Conservation (phyloP, 2,329 filamentous ascomycete genomes). For the Biscogniauxia sp. region DNA sequence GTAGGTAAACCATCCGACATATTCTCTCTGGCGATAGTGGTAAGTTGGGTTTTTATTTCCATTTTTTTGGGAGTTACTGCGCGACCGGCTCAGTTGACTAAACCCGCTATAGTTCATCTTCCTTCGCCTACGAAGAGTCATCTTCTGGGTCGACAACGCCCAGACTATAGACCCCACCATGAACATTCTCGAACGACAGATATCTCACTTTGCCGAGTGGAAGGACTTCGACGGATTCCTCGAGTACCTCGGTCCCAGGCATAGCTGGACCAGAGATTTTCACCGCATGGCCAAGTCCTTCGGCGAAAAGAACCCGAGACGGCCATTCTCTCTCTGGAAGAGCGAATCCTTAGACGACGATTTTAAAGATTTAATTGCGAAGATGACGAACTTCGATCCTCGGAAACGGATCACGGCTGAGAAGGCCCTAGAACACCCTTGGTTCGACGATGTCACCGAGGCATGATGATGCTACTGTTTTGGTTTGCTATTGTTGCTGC, state of each 20-base stretch:
- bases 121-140: constrained; percentile 39
- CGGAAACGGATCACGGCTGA: constrained; percentile 37
- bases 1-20: constrained; percentile 41
- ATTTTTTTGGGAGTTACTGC: background rate
- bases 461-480: constrained; percentile 1
- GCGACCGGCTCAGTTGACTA: constrained; percentile 11
- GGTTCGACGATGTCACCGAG: constrained; percentile 26
- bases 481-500: background rate
- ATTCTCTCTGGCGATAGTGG: constrained; percentile 43
- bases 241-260: constrained; percentile 38
- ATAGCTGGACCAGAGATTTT: constrained; percentile 38
- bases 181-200: constrained; percentile 43
- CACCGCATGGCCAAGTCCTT: constrained; percentile 39
- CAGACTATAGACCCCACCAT: constrained; percentile 36
- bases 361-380: constrained; percentile 39
- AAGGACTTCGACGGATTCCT: constrained; percentile 40
- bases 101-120: constrained; percentile 40
- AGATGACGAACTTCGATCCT: constrained; percentile 41
- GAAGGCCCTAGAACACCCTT: constrained; percentile 36
- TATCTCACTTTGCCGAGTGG: constrained; percentile 46
- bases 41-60: constrained; percentile 24
- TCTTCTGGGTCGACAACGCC: constrained; percentile 38
- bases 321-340: constrained; percentile 41
- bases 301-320: constrained; percentile 38
- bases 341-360: constrained; percentile 36